Base-by-base conservation (phyloP, 2,329 filamentous ascomycete species). In the Diaporthe sp. region DNA sequence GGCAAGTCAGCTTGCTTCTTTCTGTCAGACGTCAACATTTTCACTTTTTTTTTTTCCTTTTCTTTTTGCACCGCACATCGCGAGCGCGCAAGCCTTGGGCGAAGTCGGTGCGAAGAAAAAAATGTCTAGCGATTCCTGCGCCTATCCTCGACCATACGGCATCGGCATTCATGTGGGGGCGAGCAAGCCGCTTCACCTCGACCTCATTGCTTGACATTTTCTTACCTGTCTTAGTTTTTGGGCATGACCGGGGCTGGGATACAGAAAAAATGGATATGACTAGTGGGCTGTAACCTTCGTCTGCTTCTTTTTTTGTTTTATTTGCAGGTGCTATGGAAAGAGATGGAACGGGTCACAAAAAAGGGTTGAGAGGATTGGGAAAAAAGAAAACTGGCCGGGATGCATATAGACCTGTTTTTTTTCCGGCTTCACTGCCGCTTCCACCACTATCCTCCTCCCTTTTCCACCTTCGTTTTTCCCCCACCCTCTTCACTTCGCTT, bases 331-430 rank as follows among this genome's bases (percentile, higher is more conserved):
- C 63, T 71, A 74, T 72, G 59, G 72, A 75, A 50, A 59, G 63
- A 75, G 66, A 59, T 72, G 75, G 75, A 58, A 70, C 44, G 73
- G 70, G 59, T 50, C 51, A 68, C 58, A 70, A 76, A 76, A 65
- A 56, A 50, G 44, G 66, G 71, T 73, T 75, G 72, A 72, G 50
- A 72, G 74, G 72, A 71, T 71, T 74, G 22, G 75, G 77, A 70
- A 74, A 78, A 77, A 75, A 75, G 76, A 76, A 73, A 78, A 55
- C 69, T 71, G 76, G 77, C 66, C 71, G 76, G 79, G 76, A 76
- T 75, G 78, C 78, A 79, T 80, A 80, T 79, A 80, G 79, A 80
- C 72, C 73, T 75, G 72, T 77, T 73, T 47, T 65, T 65, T 66
- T 75, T 35, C n/a, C n/a, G 55, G 74, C 74, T 75, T 77, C 70